Evolutionary conservation across 352 stramenopile genomes (phyloP).

Genomic region (Plasmopara muralis): DNA sequence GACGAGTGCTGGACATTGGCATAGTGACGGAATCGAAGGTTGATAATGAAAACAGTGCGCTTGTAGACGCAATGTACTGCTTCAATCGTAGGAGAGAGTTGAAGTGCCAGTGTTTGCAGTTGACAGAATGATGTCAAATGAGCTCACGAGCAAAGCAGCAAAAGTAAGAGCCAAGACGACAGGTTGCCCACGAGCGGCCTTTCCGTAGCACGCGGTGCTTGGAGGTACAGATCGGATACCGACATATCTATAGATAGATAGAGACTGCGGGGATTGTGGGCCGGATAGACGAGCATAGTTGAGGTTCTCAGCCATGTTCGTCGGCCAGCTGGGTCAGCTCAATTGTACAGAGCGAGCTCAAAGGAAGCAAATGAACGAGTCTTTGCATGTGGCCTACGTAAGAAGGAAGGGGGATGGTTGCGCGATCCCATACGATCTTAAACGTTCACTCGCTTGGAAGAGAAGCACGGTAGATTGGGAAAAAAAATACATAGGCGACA

Average conservation of each 20-base stretch:
- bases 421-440: slow-evolving; percentile 5
- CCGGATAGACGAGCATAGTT: slow-evolving; percentile 22
- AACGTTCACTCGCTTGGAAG: slow-evolving; percentile 13
- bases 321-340: slow-evolving; percentile 8
- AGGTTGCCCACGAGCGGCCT: slow-evolving; percentile 23
- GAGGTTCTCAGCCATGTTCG: slow-evolving; percentile 20
- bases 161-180: slow-evolving; percentile 10
- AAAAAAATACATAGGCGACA: neutral
- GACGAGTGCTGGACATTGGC: slow-evolving; percentile 30
- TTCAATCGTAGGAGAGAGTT: slow-evolving; percentile 7
- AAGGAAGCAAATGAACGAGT: slow-evolving; percentile 12
- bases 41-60: slow-evolving; percentile 20
- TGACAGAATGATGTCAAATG: slow-evolving; percentile 33
- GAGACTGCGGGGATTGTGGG: slow-evolving; percentile 16
- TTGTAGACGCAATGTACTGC: slow-evolving; percentile 5
- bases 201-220: slow-evolving; percentile 21
- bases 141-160: slow-evolving; percentile 15
- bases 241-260: slow-evolving; percentile 29
- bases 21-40: slow-evolving; percentile 25
- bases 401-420: slow-evolving; percentile 13
- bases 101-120: slow-evolving; percentile 17
- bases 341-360: slow-evolving; percentile 20
- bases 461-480: neutral
- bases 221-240: slow-evolving; percentile 10
- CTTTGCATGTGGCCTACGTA: slow-evolving; percentile 11